phyloP scores from a whole-genome alignment of 2,329 filamentous ascomycete species.

The Cladosporium oxysporum region DNA sequence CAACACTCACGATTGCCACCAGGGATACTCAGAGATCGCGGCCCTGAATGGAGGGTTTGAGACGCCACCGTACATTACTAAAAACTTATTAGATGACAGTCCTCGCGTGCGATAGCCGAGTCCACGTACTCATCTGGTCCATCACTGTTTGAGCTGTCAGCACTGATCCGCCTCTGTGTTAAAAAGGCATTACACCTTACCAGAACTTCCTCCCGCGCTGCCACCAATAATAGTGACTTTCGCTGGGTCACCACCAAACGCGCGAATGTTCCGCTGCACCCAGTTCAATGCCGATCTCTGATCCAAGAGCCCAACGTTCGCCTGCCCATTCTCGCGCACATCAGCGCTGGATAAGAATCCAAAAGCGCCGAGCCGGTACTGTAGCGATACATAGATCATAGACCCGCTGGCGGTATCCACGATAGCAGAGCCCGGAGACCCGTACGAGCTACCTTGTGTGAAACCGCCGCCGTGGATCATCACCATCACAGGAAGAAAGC shows the following conservation, averaged over 20 bases:
- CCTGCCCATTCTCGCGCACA: conserved; percentile 27
- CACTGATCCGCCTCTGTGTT: neutral
- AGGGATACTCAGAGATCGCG: conserved; percentile 42
- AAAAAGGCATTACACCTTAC: neutral
- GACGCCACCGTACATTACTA: conserved; percentile 39
- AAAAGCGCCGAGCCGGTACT: conserved; percentile 36
- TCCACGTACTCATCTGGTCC: conserved; percentile 34
- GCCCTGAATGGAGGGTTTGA: conserved; percentile 45
- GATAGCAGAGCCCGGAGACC: conserved; percentile 30
- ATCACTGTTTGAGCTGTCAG: conserved; percentile 22
- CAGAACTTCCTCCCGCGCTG: conserved; percentile 32
- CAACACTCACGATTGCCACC: conserved; percentile 36
- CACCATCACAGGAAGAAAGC: conserved; percentile 33
- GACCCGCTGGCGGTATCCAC: conserved; percentile 38
- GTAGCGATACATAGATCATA: conserved; percentile 36
- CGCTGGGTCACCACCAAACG: conserved; percentile 35
- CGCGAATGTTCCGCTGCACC: conserved; percentile 33
- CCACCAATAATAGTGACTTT: conserved; percentile 32
- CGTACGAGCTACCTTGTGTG: conserved; percentile 31
- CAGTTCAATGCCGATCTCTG: conserved; percentile 34
- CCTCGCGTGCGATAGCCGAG: neutral
- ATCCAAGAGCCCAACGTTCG: conserved; percentile 33
- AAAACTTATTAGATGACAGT: neutral
- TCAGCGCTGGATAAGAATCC: conserved; percentile 31
- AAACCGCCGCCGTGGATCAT: conserved; percentile 44